Conservation (phyloP, 2,329 filamentous ascomycete genomes). For the Sporothrix mexicana region DNA sequence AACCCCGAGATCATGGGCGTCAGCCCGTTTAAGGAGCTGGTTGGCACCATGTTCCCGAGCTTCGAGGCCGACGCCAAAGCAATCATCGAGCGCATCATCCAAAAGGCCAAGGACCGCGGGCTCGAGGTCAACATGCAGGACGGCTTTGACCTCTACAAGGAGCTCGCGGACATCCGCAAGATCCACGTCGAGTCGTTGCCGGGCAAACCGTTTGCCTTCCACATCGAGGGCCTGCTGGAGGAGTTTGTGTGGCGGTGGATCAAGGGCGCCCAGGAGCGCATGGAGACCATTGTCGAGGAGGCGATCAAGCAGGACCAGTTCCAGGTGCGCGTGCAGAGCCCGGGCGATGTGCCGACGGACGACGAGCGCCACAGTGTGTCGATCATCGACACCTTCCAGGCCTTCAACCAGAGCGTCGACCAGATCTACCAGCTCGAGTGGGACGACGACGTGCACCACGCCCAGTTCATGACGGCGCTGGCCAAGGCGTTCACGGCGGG, state of each 20-base stretch:
- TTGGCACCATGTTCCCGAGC: conserved; percentile 83
- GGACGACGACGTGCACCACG: conserved; percentile 92
- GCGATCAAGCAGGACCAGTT: conserved; percentile 92
- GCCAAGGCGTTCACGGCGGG: conserved; percentile 83
- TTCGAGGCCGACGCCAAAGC: conserved; percentile 90
- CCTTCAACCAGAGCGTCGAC: conserved; percentile 90
- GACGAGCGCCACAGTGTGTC: conserved; percentile 91
- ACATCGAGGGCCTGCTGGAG: conserved; percentile 82
- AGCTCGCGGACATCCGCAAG: conserved; percentile 80
- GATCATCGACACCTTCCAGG: conserved; percentile 88
- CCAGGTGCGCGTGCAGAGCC: conserved; percentile 62
- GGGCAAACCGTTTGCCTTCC: conserved; percentile 77
- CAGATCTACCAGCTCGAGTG: conserved; percentile 86
- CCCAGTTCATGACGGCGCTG: conserved; percentile 94
- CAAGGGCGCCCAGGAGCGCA: conserved; percentile 75
- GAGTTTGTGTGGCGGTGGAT: conserved; percentile 98
- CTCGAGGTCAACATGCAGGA: conserved; percentile 86
- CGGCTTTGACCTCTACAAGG: conserved; percentile 91
- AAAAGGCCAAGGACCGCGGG: conserved; percentile 69
- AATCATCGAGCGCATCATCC: conserved; percentile 80
- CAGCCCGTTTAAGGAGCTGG: conserved; percentile 69
- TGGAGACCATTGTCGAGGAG: conserved; percentile 84
- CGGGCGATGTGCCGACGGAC: conserved; percentile 68
- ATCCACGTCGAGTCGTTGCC: conserved; percentile 80
- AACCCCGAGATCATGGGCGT: conserved; percentile 85